phyloP scores from a whole-genome alignment of 2,329 filamentous ascomycete genomes.

The Aspergillus caelatus region DNA sequence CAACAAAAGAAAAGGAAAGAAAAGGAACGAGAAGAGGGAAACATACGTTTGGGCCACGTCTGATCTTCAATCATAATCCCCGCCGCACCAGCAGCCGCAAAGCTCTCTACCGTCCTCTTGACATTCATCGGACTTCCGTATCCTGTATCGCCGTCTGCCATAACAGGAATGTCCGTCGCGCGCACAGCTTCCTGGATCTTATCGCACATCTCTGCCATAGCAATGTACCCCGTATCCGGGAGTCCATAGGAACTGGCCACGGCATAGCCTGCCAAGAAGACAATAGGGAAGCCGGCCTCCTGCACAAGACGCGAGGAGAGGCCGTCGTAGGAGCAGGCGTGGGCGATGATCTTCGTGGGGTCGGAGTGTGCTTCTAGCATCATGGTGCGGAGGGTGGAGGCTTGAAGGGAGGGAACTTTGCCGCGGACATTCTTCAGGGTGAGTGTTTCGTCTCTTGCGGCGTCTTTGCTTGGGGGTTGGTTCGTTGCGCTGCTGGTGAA shows the following conservation, averaged over 20 bases:
- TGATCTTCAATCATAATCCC: conserved; percentile 52
- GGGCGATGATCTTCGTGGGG: conserved; percentile 49
- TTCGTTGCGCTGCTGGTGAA: conserved; percentile 5
- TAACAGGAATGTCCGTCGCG: conserved; percentile 43
- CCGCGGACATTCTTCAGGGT: conserved; percentile 39
- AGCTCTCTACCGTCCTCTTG: conserved; percentile 47
- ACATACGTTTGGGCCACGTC: conserved; percentile 52
- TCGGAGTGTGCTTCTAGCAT: conserved; percentile 43
- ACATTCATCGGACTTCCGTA: conserved; percentile 55
- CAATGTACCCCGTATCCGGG: conserved; percentile 55
- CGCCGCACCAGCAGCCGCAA: conserved; percentile 44
- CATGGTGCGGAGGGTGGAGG: conserved; percentile 34
- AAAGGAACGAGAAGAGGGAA: not conserved
- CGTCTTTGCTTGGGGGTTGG: not conserved
- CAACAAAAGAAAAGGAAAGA: not conserved
- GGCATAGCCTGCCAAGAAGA: conserved; percentile 50
- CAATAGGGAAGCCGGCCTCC: conserved; percentile 50
- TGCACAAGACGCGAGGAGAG: conserved; percentile 49
- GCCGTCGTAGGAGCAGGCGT: conserved; percentile 49
- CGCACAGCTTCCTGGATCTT: conserved; percentile 49
- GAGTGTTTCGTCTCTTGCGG: not conserved
- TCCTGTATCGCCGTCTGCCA: conserved; percentile 53
- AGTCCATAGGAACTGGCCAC: conserved; percentile 46
- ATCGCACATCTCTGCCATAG: conserved; percentile 50
- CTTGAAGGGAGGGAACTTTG: conserved; percentile 41